Percentiles rank a stretch among this genome's conserved stretches.
phyloP scores from a whole-genome alignment of 2,329 filamentous ascomycete species.

The Beauveria sp. region DNA sequence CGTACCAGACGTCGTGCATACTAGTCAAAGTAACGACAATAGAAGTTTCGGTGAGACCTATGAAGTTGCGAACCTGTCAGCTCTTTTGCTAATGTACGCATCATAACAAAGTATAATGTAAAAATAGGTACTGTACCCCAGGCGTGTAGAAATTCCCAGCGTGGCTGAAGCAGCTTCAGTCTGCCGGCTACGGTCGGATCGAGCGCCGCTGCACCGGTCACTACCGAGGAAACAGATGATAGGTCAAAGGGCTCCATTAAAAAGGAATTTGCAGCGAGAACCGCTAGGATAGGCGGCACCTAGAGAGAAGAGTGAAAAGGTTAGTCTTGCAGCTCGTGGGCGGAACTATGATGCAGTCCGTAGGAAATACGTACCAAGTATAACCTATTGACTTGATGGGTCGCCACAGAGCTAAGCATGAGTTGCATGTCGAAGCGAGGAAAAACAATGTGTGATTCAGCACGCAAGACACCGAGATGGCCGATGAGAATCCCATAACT shows the following conservation, averaged over 20 bases:
- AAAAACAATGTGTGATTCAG: not conserved
- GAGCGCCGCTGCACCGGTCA: conserved; percentile 3
- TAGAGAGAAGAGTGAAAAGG: not conserved
- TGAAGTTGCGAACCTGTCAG: not conserved
- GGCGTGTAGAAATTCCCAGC: not conserved
- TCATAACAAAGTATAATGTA: not conserved
- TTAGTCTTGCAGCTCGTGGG: not conserved
- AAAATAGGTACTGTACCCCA: not conserved
- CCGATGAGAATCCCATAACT: conserved; percentile 1
- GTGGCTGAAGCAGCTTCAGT: not conserved
- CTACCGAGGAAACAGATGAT: not conserved
- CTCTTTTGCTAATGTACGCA: not conserved
- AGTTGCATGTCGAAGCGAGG: conserved; percentile 5
- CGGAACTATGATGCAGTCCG: not conserved
- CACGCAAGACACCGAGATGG: not conserved
- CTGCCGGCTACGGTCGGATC: not conserved
- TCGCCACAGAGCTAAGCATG: not conserved
- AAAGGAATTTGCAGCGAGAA: not conserved
- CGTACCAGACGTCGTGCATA: not conserved
- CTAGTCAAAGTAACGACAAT: not conserved
- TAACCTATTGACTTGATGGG: not conserved
- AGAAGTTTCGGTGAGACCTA: conserved; percentile 5
- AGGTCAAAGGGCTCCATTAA: conserved; percentile 3
- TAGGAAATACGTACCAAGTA: not conserved
- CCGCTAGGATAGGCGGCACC: not conserved